Evolutionary conservation across 805 yeast species (phyloP).

Genomic region (Ogataea zsoltii): DNA sequence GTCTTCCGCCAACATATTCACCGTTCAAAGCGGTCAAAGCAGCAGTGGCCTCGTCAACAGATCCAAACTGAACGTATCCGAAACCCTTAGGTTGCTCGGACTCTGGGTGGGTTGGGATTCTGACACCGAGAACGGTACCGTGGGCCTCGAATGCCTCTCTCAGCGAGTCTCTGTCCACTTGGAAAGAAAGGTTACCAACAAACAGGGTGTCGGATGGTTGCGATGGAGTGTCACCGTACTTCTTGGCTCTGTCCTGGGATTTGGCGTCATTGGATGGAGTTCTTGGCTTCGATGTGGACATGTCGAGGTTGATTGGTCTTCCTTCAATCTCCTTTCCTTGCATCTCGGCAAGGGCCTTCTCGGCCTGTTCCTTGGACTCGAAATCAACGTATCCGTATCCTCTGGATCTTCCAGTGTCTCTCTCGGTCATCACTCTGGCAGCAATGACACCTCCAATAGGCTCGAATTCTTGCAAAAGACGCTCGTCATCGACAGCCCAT

Average conservation of each 20-base stretch:
- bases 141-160: slow-evolving; percentile 70
- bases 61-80: slow-evolving; percentile 92
- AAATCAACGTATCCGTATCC: slow-evolving; percentile 99
- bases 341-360: slow-evolving; percentile 78
- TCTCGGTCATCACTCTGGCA: slow-evolving; percentile 94
- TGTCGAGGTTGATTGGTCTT: slow-evolving; percentile 90
- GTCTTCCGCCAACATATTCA: slow-evolving; percentile 84
- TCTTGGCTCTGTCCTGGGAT: slow-evolving; percentile 75
- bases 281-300: slow-evolving; percentile 83
- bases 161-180: slow-evolving; percentile 77
- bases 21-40: slow-evolving; percentile 90
- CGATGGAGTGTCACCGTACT: slow-evolving; percentile 87
- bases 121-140: slow-evolving; percentile 84
- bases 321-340: slow-evolving; percentile 97
- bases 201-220: slow-evolving; percentile 94
- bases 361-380: slow-evolving; percentile 72
- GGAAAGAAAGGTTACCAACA: slow-evolving; percentile 94
- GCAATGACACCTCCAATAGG: slow-evolving; percentile 74
- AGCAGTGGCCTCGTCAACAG: slow-evolving; percentile 85
- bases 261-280: slow-evolving; percentile 48
- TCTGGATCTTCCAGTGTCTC: slow-evolving; percentile 81
- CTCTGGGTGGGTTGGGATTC: slow-evolving; percentile 98
- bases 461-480: slow-evolving; percentile 88
- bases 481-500: slow-evolving; percentile 94
- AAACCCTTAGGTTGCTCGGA: slow-evolving; percentile 99